phyloP scores from a whole-genome alignment of 768 basidiomycete species.

The Suillus clintonianus region DNA sequence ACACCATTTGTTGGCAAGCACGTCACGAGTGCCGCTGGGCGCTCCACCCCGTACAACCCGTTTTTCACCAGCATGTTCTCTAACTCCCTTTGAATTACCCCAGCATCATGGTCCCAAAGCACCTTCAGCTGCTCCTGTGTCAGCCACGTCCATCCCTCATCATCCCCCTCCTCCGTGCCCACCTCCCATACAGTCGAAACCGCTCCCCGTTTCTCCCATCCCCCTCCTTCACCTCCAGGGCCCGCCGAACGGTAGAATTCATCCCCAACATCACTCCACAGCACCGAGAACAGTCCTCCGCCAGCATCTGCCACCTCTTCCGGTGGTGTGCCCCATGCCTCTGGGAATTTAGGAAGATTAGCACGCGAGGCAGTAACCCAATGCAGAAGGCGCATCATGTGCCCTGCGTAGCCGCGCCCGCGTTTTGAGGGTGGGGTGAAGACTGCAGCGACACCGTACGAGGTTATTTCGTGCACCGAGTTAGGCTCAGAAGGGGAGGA shows the following conservation, averaged over 20 bases:
- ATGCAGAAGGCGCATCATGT: slow-evolving; percentile 69
- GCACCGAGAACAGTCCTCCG: slow-evolving; percentile 47
- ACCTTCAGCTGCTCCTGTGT: slow-evolving; percentile 35
- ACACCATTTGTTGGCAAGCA: slow-evolving; percentile 51
- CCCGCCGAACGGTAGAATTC: slow-evolving; percentile 48
- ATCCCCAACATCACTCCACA: slow-evolving; percentile 57
- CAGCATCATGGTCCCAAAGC: slow-evolving; percentile 44
- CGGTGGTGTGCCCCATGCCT: slow-evolving; percentile 48
- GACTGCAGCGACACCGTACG: slow-evolving; percentile 59
- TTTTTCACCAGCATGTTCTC: slow-evolving; percentile 8
- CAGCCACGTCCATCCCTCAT: slow-evolving; percentile 30
- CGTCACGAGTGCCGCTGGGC: slow-evolving; percentile 27
- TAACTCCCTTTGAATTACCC: slow-evolving; percentile 36
- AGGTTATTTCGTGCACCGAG: slow-evolving; percentile 34
- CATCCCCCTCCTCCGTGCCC: background rate
- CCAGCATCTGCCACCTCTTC: slow-evolving; percentile 33
- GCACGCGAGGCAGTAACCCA: slow-evolving; percentile 46
- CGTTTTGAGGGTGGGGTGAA: slow-evolving; percentile 54
- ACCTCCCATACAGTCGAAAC: slow-evolving; percentile 45
- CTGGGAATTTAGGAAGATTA: slow-evolving; percentile 39
- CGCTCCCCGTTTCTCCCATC: slow-evolving; percentile 45
- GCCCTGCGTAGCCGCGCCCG: slow-evolving; percentile 56
- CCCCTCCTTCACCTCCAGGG: slow-evolving; percentile 31
- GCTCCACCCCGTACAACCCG: slow-evolving; percentile 8
- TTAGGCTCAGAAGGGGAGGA: slow-evolving; percentile 3